Evolutionary conservation across 2,329 filamentous ascomycete species (phyloP).

Genomic region (Aspergillus sp.): DNA sequence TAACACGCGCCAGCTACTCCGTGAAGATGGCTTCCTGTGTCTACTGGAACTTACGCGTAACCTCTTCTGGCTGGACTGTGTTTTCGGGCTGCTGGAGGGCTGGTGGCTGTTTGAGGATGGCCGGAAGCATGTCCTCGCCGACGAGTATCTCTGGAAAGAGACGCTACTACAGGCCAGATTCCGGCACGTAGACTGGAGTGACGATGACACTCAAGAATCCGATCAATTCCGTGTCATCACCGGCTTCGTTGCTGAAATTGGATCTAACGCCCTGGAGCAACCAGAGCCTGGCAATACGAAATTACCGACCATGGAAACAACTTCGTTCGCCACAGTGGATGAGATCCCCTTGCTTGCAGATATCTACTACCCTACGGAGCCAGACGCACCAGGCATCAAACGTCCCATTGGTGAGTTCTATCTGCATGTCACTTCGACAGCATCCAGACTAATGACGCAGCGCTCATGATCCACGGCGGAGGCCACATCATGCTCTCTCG

Average conservation of each 20-base stretch:
- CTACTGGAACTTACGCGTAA: conserved; percentile 26
- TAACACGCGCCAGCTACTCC: conserved; percentile 21
- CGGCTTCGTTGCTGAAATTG: neutral
- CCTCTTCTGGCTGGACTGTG: conserved; percentile 25
- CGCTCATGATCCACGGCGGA: conserved; percentile 17
- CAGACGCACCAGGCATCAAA: conserved; percentile 10
- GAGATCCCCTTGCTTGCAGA: neutral
- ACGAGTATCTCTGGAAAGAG: conserved; percentile 16
- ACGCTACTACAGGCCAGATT: conserved; percentile 23
- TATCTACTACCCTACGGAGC: neutral
- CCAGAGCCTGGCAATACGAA: neutral
- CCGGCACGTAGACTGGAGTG: conserved; percentile 28
- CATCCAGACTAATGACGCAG: conserved; percentile 3
- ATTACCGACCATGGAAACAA: neutral
- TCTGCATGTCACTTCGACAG: neutral
- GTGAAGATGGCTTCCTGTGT: conserved; percentile 25
- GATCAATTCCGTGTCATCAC: neutral
- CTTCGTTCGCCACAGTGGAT: neutral
- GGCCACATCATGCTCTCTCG: conserved; percentile 12
- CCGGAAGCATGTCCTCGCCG: conserved; percentile 21
- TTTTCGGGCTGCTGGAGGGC: conserved; percentile 32
- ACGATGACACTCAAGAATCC: neutral
- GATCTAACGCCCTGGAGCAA: too few species aligned
- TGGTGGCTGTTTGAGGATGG: conserved; percentile 38
- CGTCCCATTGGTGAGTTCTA: neutral